These are phyloP conservation scores for Tuber borchii DNA, from an alignment of 495 filamentous ascomycete species.

Conservation along the genomic window DNA sequence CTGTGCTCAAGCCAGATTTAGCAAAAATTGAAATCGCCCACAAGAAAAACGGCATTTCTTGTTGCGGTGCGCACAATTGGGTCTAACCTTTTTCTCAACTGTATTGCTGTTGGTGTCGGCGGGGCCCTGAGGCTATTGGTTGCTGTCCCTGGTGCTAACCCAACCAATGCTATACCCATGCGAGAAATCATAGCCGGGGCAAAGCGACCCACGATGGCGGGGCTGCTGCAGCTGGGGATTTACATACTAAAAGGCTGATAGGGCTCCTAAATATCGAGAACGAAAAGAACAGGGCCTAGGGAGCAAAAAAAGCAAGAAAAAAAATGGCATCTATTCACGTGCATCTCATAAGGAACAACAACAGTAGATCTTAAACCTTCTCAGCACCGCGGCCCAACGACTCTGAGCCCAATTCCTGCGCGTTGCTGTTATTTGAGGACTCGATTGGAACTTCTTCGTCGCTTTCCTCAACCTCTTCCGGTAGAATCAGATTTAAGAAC, in stretches of 20 bases:
- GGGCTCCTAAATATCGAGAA: neutral
- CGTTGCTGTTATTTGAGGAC: neutral
- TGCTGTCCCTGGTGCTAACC: neutral
- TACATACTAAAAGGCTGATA: neutral
- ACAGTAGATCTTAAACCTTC: neutral
- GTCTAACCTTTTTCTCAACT: too few relatives aligned
- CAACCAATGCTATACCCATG: slow-evolving; percentile 11
- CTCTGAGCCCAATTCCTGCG: neutral
- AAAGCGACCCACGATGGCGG: neutral
- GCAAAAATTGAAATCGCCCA: too few relatives aligned
- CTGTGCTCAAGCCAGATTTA: too few relatives aligned
- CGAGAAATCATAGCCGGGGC: slow-evolving; percentile 20
- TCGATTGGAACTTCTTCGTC: slow-evolving; percentile 1
- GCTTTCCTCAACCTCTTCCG: slow-evolving; percentile 60
- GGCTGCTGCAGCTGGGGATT: neutral
- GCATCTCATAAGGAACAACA: neutral
- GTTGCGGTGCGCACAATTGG: too few relatives aligned
- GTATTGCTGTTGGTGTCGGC: neutral
- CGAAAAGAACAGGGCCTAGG: neutral
- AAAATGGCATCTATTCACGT: neutral
- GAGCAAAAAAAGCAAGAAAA: neutral
- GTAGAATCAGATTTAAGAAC: slow-evolving; percentile 64
- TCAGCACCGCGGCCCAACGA: neutral
- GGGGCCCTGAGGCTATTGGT: neutral
- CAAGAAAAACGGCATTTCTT: too few relatives aligned